Percentiles rank a stretch among this genome's conserved stretches.
Conservation (phyloP, 768 basidiomycete genomes). For the Lentinus brumalis region DNA sequence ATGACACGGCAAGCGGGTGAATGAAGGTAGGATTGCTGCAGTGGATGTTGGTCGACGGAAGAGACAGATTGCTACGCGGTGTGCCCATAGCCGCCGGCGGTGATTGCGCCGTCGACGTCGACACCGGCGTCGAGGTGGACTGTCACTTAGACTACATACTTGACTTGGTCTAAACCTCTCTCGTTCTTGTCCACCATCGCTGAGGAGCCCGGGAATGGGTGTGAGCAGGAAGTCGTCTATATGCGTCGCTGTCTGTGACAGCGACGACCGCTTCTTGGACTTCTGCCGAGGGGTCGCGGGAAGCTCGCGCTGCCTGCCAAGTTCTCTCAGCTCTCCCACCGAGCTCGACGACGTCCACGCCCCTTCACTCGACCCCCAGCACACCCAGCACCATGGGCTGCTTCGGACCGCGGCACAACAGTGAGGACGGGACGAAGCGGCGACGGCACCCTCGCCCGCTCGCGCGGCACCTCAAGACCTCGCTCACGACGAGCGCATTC, state of each 20-base stretch:
- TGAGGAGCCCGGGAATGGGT: not conserved
- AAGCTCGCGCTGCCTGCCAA: not conserved
- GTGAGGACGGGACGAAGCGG: not conserved
- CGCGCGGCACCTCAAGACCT: conserved; percentile 45
- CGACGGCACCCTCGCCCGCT: conserved; percentile 23
- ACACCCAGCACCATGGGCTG: not conserved
- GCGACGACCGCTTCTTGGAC: not conserved
- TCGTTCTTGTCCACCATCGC: not conserved
- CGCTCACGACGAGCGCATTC: conserved; percentile 47
- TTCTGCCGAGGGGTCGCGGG: not conserved
- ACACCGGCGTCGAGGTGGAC: too few relatives aligned
- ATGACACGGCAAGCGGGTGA: too few relatives aligned
- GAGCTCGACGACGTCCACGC: not conserved
- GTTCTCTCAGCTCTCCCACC: not conserved
- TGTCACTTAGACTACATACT: too few relatives aligned
- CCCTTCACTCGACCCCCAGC: not conserved
- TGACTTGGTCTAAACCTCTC: too few relatives aligned
- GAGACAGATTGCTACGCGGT: too few relatives aligned
- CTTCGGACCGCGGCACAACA: not conserved
- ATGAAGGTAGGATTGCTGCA: too few relatives aligned
- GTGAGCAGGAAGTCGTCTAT: not conserved
- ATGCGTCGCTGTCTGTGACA: not conserved
- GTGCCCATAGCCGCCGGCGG: too few relatives aligned
- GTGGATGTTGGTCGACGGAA: too few relatives aligned
- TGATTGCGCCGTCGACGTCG: too few relatives aligned